Conservation (phyloP, 2,329 filamentous ascomycete genomes). For the Hypoxylon sp. region DNA sequence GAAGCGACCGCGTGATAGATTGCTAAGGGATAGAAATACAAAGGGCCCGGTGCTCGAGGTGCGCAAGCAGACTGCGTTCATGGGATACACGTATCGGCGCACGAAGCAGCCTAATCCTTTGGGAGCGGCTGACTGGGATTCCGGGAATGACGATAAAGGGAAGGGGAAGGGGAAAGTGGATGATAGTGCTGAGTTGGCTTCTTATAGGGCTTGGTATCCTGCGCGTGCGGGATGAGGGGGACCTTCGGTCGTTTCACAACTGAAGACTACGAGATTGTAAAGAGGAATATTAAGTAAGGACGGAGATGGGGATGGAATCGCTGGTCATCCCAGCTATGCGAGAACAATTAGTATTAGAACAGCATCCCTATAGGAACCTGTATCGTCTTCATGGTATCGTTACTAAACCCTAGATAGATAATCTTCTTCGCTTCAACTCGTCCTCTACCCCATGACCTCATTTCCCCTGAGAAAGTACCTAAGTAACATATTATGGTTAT, state of each 20-base stretch:
- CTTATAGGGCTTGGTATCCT: constrained; percentile 40
- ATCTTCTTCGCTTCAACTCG: constrained; percentile 1
- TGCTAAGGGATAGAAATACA: constrained; percentile 79
- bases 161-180: constrained; percentile 17
- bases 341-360: constrained; percentile 32
- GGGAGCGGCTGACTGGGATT: not conserved
- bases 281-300: not conserved
- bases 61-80: constrained; percentile 84
- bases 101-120: constrained; percentile 48
- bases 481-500: not conserved
- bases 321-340: constrained; percentile 23
- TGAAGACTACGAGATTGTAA: not conserved
- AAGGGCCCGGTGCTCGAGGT: constrained; percentile 80
- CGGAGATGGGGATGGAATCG: constrained; percentile 16
- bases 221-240: constrained; percentile 22
- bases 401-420: constrained; percentile 24
- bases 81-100: constrained; percentile 88
- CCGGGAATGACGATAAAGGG: constrained; percentile 1
- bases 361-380: constrained; percentile 36
- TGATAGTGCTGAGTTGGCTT: constrained; percentile 33
- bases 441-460: not conserved
- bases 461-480: not conserved
- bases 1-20: constrained; percentile 85
- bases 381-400: constrained; percentile 45
- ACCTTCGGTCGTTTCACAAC: not conserved